phyloP scores from a whole-genome alignment of 139 green algal genomes.

The Trebouxia sp. region DNA sequence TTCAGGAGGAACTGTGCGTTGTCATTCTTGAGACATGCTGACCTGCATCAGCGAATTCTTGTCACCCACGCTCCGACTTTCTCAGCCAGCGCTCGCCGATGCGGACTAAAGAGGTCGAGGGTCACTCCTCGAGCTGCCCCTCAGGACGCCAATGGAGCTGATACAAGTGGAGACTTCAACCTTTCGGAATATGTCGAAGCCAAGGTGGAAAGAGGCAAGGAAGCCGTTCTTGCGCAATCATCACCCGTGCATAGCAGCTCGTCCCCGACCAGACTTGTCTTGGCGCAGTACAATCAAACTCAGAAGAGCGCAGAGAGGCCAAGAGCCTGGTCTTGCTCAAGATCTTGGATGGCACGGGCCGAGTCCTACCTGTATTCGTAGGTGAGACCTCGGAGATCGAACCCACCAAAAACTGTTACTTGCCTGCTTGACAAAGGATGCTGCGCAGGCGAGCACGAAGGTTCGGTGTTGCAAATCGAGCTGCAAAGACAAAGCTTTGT shows the following conservation, averaged over 20 bases:
- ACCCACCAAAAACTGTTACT: background rate
- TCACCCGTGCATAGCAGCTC: too few species aligned
- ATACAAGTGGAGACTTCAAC: slow-evolving; percentile 30
- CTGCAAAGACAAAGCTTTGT: slow-evolving; percentile 50
- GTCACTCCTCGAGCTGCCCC: too few species aligned
- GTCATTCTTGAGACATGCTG: background rate
- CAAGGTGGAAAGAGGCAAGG: slow-evolving; percentile 35
- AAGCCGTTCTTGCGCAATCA: background rate
- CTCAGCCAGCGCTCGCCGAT: background rate
- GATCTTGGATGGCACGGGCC: slow-evolving; percentile 42
- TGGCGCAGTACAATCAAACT: background rate
- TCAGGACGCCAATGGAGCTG: background rate
- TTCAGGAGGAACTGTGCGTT: background rate
- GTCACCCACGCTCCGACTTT: background rate
- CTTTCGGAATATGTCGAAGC: slow-evolving; percentile 35
- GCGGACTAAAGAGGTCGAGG: background rate
- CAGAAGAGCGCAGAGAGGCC: background rate
- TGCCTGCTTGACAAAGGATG: background rate
- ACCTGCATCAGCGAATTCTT: background rate
- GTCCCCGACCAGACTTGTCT: too few species aligned
- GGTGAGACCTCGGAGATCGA: slow-evolving; percentile 27
- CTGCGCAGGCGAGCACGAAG: slow-evolving; percentile 55
- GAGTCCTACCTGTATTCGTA: slow-evolving; percentile 57
- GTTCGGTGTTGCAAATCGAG: slow-evolving; percentile 48
- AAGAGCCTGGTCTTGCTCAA: slow-evolving; percentile 45